Evolutionary conservation across 2,329 filamentous ascomycete genomes (phyloP).

Genomic region (Graphiopsis chlorocephala): DNA sequence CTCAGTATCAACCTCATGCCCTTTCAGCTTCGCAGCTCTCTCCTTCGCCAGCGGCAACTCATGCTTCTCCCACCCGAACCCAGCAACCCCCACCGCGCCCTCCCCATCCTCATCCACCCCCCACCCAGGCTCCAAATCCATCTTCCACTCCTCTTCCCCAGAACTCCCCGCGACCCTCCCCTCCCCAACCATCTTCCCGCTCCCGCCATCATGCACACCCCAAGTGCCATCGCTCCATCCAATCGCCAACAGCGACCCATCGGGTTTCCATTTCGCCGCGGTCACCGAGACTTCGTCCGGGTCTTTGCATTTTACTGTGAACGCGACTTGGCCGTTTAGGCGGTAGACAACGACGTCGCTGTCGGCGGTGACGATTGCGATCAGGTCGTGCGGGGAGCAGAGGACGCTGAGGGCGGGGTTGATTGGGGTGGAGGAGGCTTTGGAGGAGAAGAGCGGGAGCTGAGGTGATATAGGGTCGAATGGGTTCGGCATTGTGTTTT

Average conservation of each 20-base stretch:
- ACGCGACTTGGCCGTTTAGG: conserved; percentile 70
- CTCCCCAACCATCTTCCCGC: conserved; percentile 22
- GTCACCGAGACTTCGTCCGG: conserved; percentile 33
- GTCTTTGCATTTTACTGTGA: conserved; percentile 48
- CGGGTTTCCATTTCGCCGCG: conserved; percentile 46
- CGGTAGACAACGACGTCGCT: conserved; percentile 73
- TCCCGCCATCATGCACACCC: conserved; percentile 39
- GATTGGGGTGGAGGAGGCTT: conserved; percentile 37
- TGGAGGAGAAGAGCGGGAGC: conserved; percentile 9
- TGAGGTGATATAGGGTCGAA: neutral
- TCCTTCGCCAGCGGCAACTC: neutral
- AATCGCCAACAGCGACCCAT: conserved; percentile 61
- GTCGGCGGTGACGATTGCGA: conserved; percentile 66
- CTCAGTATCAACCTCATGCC: conserved; percentile 21
- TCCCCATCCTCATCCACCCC: conserved; percentile 15
- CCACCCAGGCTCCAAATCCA: conserved; percentile 22
- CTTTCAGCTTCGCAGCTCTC: neutral
- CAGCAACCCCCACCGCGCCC: conserved; percentile 1
- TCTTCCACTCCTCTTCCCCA: conserved; percentile 21
- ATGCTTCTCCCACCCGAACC: conserved; percentile 26
- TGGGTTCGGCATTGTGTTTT: conserved; percentile 40
- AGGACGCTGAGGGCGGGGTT: conserved; percentile 63
- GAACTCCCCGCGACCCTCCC: neutral
- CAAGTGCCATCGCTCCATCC: conserved; percentile 75
- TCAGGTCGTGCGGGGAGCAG: conserved; percentile 81